Conservation (phyloP, 2,329 filamentous ascomycete genomes). For the Cladosporium sp. region DNA sequence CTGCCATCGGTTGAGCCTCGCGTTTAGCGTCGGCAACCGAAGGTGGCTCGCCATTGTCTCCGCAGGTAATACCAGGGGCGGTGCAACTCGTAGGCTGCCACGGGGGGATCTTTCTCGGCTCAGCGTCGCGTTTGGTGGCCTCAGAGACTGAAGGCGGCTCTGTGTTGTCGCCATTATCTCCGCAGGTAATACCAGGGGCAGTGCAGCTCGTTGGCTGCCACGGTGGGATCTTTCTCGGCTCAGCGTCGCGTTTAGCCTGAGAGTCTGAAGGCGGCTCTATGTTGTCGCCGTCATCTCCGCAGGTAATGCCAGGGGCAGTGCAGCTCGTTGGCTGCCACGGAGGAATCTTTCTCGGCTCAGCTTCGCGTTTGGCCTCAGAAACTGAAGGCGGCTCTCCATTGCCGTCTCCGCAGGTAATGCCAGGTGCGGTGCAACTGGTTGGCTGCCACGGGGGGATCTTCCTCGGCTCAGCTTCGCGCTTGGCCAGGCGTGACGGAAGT, state of each 20-base stretch:
- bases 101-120: not conserved
- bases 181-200: not conserved
- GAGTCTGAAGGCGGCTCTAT: not conserved
- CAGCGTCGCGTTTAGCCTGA: not conserved
- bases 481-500: not conserved
- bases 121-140: too few species aligned
- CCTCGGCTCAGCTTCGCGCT: not conserved
- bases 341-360: not conserved
- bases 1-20: too few species aligned
- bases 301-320: not conserved
- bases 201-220: not conserved
- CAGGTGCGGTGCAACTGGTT: not conserved
- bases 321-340: not conserved
- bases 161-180: not conserved
- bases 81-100: not conserved
- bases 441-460: not conserved
- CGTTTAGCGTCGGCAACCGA: too few species aligned
- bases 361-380: not conserved
- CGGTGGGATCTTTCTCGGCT: not conserved
- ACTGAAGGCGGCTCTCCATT: not conserved
- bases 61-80: not conserved
- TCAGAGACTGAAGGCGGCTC: too few species aligned
- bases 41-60: not conserved
- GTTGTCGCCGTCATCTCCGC: not conserved
- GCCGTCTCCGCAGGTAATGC: not conserved